phyloP scores from a whole-genome alignment of 352 stramenopile genomes.

The Pythium guiyangense region DNA sequence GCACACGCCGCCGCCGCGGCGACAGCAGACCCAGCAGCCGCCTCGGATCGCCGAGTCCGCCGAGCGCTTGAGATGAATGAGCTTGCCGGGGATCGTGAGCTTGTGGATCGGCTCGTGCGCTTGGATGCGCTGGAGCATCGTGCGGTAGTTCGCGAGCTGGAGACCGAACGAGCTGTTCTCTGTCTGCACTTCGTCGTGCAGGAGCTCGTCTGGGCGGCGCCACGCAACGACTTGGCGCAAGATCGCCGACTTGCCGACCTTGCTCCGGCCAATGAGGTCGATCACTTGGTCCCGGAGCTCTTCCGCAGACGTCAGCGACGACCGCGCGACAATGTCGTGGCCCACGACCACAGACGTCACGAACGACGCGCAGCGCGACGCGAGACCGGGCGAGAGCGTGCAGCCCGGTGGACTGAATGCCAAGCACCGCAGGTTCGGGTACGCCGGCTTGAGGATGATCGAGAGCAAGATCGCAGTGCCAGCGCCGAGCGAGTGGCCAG shows the following conservation, averaged over 20 bases:
- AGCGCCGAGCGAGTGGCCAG: constrained; percentile 79
- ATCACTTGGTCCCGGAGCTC: constrained; percentile 77
- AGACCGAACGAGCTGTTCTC: constrained; percentile 38
- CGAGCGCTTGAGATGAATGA: constrained; percentile 73
- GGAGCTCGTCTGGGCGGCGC: constrained; percentile 70
- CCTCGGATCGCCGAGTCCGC: constrained; percentile 21
- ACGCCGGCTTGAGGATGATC: constrained; percentile 75
- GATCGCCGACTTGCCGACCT: constrained; percentile 81
- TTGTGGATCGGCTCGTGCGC: constrained; percentile 74
- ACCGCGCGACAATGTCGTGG: constrained; percentile 80
- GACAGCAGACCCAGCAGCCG: constrained; percentile 84
- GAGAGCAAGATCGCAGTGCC: constrained; percentile 69
- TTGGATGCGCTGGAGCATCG: constrained; percentile 83
- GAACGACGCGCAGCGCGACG: constrained; percentile 50
- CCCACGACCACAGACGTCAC: constrained; percentile 78
- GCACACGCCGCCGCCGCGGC: constrained; percentile 67
- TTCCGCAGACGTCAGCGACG: constrained; percentile 72
- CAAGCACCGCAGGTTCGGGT: constrained; percentile 74
- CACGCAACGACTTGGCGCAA: constrained; percentile 75
- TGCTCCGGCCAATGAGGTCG: constrained; percentile 80
- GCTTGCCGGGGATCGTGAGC: constrained; percentile 66
- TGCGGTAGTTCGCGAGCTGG: constrained; percentile 76
- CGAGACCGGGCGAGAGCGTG: constrained; percentile 69
- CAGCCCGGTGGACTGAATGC: constrained; percentile 78
- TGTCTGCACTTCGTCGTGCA: constrained; percentile 35